These are phyloP conservation scores for Aureobasidium sp. DNA, from an alignment of 2,329 filamentous ascomycete species.

Conservation along the genomic window DNA sequence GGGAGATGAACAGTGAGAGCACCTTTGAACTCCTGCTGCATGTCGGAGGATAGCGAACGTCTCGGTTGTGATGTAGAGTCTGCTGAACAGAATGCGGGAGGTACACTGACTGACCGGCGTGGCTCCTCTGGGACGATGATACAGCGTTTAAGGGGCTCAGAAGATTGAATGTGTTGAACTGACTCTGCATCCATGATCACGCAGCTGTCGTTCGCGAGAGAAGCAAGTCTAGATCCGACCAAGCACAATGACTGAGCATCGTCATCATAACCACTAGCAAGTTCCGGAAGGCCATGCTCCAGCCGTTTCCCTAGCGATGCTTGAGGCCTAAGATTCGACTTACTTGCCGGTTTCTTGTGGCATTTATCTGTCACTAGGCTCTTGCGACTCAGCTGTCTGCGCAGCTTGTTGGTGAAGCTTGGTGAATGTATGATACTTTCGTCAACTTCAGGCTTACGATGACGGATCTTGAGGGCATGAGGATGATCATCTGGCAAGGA, in stretches of 20 bases:
- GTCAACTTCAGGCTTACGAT: slow-evolving; percentile 13
- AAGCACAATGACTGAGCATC: slow-evolving; percentile 9
- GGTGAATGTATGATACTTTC: slow-evolving; percentile 20
- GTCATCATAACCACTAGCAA: neutral
- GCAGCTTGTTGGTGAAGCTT: slow-evolving; percentile 19
- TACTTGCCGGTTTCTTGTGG: neutral
- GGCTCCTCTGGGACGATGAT: neutral
- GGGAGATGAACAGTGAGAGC: neutral
- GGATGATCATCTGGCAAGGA: slow-evolving; percentile 25
- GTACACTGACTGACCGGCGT: neutral
- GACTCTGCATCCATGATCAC: neutral
- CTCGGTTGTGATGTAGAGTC: neutral
- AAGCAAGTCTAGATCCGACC: neutral
- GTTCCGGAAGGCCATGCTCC: neutral
- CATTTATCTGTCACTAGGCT: neutral
- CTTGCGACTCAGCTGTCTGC: slow-evolving; percentile 16
- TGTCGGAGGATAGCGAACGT: neutral
- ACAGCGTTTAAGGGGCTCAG: neutral
- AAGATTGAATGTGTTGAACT: no score
- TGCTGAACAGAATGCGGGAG: neutral
- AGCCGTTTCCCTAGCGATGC: neutral
- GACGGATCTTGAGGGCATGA: slow-evolving; percentile 19
- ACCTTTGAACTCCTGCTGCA: neutral
- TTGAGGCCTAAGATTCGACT: neutral
- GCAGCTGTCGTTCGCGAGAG: neutral